Evolutionary conservation across 208 protist genomes (phyloP).

Genomic region (Paratrypanosoma confusum): DNA sequence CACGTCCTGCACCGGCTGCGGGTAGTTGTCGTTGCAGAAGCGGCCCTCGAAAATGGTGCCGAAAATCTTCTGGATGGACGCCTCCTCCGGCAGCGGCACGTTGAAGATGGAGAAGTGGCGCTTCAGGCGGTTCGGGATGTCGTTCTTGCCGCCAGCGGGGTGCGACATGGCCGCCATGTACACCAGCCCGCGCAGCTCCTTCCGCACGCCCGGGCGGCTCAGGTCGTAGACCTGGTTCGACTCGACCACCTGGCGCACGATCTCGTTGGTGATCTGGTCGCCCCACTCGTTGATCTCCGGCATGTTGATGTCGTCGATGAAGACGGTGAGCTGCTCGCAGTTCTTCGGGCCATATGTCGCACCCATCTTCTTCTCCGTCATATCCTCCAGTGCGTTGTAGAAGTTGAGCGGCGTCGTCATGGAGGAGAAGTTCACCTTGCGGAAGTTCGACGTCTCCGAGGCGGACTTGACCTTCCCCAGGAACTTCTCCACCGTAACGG

Average conservation of each 20-base stretch:
- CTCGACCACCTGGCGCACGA: slow-evolving; percentile 91
- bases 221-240: slow-evolving; percentile 81
- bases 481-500: slow-evolving; percentile 90
- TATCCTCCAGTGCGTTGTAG: slow-evolving; percentile 88
- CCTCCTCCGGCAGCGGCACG: slow-evolving; percentile 91
- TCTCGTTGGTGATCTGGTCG: slow-evolving; percentile 94
- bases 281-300: slow-evolving; percentile 94
- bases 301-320: slow-evolving; percentile 96
- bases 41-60: slow-evolving; percentile 86
- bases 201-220: slow-evolving; percentile 86
- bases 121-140: slow-evolving; percentile 97
- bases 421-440: slow-evolving; percentile 91
- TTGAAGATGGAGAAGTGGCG: slow-evolving; percentile 95
- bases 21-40: slow-evolving; percentile 85
- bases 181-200: slow-evolving; percentile 90
- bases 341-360: slow-evolving; percentile 90
- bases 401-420: slow-evolving; percentile 90
- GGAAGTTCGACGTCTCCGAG: slow-evolving; percentile 79
- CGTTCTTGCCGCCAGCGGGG: slow-evolving; percentile 96
- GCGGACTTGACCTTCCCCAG: slow-evolving; percentile 65
- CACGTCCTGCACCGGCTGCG: slow-evolving; percentile 74
- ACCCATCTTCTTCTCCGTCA: slow-evolving; percentile 93
- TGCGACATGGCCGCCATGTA: slow-evolving; percentile 96
- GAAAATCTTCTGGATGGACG: slow-evolving; percentile 92
- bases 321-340: slow-evolving; percentile 83